These are phyloP conservation scores for Ophiostoma angusticollis DNA, from an alignment of 2,329 filamentous ascomycete species.

Conservation along the genomic window DNA sequence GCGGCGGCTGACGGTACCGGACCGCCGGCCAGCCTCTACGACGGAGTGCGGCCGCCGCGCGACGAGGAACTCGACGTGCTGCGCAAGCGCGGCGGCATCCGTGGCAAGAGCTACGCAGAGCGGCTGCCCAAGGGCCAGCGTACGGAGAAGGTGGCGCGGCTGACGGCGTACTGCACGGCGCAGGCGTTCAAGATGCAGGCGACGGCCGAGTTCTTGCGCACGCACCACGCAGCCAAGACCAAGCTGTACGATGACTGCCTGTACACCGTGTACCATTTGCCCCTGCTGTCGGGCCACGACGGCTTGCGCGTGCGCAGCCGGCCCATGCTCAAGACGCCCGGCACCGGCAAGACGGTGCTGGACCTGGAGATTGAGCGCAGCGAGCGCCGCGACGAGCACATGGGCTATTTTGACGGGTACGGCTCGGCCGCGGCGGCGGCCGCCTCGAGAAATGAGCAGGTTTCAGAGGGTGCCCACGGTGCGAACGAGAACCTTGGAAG, in stretches of 20 bases:
- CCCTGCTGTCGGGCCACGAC: conserved; percentile 70
- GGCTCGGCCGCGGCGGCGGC: conserved; percentile 24
- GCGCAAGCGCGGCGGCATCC: conserved; percentile 46
- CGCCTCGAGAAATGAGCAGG: too few relatives aligned
- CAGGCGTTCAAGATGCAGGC: conserved; percentile 83
- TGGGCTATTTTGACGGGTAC: conserved; percentile 73
- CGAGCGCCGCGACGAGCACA: conserved; percentile 77
- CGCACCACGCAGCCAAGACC: conserved; percentile 77
- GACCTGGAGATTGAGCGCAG: conserved; percentile 95
- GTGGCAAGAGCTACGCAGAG: conserved; percentile 86
- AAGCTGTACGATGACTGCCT: conserved; percentile 97
- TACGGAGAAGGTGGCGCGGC: conserved; percentile 72
- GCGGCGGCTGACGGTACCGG: conserved; percentile 1
- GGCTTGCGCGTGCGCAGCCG: conserved; percentile 83
- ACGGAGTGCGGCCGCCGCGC: conserved; percentile 40
- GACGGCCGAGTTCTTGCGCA: conserved; percentile 78
- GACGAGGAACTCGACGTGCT: conserved; percentile 56
- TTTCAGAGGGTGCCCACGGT: too few relatives aligned
- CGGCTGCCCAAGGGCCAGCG: conserved; percentile 77
- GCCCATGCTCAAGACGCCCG: conserved; percentile 82
- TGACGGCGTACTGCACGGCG: conserved; percentile 94
- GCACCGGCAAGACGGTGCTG: conserved; percentile 74
- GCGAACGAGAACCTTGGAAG: too few relatives aligned
- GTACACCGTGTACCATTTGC: conserved; percentile 89
- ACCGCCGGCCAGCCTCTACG: conserved; percentile 4